phyloP scores from a whole-genome alignment of 2,329 filamentous ascomycete genomes.

The Aspergillus thermomutatus region DNA sequence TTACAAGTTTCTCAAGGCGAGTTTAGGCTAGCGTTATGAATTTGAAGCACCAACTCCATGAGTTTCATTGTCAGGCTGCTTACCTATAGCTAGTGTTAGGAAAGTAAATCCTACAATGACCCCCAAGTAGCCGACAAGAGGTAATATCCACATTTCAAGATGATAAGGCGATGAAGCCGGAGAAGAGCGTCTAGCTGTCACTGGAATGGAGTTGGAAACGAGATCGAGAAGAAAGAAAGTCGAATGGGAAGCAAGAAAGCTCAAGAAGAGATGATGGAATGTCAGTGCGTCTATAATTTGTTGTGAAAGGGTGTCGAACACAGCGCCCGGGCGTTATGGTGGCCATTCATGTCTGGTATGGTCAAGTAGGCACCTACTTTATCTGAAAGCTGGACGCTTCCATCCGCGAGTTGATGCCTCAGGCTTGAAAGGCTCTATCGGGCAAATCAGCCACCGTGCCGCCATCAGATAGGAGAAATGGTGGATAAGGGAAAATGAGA shows the following conservation, averaged over 20 bases:
- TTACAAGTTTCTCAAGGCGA: not conserved
- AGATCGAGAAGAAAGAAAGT: not conserved
- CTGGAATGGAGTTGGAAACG: not conserved
- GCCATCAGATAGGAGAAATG: not conserved
- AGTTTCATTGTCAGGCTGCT: constrained; percentile 1
- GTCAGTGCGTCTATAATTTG: not conserved
- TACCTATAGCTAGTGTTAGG: constrained; percentile 87
- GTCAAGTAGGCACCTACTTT: not conserved
- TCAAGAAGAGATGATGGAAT: not conserved
- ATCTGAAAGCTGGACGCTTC: not conserved
- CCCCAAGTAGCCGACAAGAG: constrained; percentile 84
- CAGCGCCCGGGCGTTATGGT: not conserved
- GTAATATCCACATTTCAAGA: constrained; percentile 84
- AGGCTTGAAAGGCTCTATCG: constrained; percentile 2
- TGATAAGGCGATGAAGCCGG: not conserved
- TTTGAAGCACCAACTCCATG: not conserved
- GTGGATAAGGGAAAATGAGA: not conserved
- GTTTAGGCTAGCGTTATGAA: not conserved
- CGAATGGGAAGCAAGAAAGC: not conserved
- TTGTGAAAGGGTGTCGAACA: not conserved
- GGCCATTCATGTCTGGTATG: not conserved
- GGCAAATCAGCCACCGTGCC: not conserved
- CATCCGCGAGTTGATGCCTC: constrained; percentile 6
- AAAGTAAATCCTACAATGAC: constrained; percentile 88
- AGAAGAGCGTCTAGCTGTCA: not conserved